phyloP scores from a whole-genome alignment of 163 green algal species.

The Prototheca wickerhamii region DNA sequence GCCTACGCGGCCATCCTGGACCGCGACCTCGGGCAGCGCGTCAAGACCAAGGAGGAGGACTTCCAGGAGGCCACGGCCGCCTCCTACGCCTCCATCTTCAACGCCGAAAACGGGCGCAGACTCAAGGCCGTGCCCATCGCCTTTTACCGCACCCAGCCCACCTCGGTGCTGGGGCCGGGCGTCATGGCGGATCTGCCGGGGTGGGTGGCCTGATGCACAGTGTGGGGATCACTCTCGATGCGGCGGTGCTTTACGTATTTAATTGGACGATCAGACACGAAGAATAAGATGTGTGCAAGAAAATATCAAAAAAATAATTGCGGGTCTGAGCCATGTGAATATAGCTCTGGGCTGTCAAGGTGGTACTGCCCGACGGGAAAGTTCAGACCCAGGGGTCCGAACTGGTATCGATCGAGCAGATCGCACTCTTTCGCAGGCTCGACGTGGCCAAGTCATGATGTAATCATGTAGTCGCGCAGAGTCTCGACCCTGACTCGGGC shows the following conservation, averaged over 20 bases:
- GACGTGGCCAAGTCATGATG: too few relatives aligned
- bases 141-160: slow-evolving; percentile 41
- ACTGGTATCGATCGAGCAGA: too few relatives aligned
- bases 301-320: too few relatives aligned
- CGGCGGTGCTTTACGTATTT: not conserved
- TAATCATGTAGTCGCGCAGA: too few relatives aligned
- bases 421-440: too few relatives aligned
- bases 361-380: too few relatives aligned
- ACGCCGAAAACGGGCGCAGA: slow-evolving; percentile 34
- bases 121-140: slow-evolving; percentile 56
- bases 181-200: slow-evolving; percentile 21
- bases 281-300: too few relatives aligned
- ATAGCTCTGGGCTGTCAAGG: too few relatives aligned
- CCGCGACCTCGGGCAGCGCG: slow-evolving; percentile 67
- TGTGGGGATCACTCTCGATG: not conserved
- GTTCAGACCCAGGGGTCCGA: too few relatives aligned
- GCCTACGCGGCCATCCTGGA: slow-evolving; percentile 58
- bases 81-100: slow-evolving; percentile 41
- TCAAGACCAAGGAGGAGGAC: slow-evolving; percentile 66
- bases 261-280: too few relatives aligned
- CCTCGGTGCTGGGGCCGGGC: slow-evolving; percentile 24
- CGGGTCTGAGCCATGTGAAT: too few relatives aligned
- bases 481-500: too few relatives aligned
- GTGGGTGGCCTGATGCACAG: slow-evolving; percentile 17
- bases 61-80: slow-evolving; percentile 39